Evolutionary conservation across 768 basidiomycete genomes (phyloP).

Genomic region (Collybiopsis confluens): DNA sequence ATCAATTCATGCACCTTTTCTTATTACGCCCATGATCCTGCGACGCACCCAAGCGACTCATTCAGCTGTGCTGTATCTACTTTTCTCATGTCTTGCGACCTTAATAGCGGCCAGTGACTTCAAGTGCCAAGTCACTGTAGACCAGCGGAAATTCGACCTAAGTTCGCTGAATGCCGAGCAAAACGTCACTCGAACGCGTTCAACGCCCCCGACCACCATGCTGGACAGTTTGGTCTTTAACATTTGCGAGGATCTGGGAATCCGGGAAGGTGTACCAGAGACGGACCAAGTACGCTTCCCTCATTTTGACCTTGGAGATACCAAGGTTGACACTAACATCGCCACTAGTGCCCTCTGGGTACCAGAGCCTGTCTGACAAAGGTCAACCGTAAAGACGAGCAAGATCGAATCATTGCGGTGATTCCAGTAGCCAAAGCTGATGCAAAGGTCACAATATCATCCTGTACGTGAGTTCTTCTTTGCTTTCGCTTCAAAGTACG

Average conservation of each 20-base stretch:
- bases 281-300: conserved; percentile 62
- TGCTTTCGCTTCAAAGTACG: conserved; percentile 8
- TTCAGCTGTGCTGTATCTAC: conserved; percentile 9
- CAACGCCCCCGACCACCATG: conserved; percentile 61
- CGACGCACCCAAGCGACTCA: conserved; percentile 10
- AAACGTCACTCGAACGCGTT: conserved; percentile 43
- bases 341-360: conserved; percentile 56
- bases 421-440: conserved; percentile 61
- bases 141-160: conserved; percentile 55
- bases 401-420: conserved; percentile 66
- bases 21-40: conserved; percentile 15
- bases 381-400: conserved; percentile 53
- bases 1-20: too few relatives aligned
- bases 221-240: conserved; percentile 61
- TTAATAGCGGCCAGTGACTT: conserved; percentile 38
- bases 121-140: conserved; percentile 46
- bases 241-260: conserved; percentile 58
- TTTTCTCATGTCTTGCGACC: conserved; percentile 16
- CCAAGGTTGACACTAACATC: background rate
- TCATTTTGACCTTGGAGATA: background rate
- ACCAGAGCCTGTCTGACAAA: conserved; percentile 74
- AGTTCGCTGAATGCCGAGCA: conserved; percentile 49
- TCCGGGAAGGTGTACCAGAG: conserved; percentile 39
- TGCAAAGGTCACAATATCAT: conserved; percentile 22
- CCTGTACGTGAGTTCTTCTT: conserved; percentile 34